Evolutionary conservation across 805 yeast genomes (phyloP), one percentile per base, ranked within the genome.

Genomic region (Metschnikowia koreensis): DNA sequence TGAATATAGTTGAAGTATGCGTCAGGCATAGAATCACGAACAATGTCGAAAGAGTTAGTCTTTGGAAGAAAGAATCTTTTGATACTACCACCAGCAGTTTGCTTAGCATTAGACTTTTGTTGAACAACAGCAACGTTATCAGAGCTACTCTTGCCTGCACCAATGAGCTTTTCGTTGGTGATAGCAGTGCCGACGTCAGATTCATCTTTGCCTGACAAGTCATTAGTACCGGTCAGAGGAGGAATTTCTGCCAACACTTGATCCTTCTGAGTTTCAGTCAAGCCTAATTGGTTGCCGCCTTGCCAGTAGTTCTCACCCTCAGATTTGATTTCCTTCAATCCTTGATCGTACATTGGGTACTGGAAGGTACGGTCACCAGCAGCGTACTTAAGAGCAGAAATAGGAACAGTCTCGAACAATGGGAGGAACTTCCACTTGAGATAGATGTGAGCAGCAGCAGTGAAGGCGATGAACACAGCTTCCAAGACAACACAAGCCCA

Each of bases 401-500:
- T 65, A 54, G 94, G 96, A 48, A 88, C 89, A 40, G 77, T 69
- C 48, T 87, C 90, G 49, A 83, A 71, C 52, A 87, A 66, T 34
- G 89, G 85, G 45, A 82, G 76, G 66, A 86, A 86, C 55, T 67
- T 78, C 67, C 77, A 66, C 63, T 81, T 82, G 62, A 81, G 72
- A 65, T 76, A 84, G 31, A 87, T 53, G 63, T 87, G 93, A 31
- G 79, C 71, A 17, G 69, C 65, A 29, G 81, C 84, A 12, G 93
- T 85, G 41, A 71, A 80, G n/a, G 65, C 81, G 13, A 86, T 59
- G 54, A 78, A 67, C n/a, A 82, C 76, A 50, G 74, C 86, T 67
- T 87, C 92, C 50, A 88, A 71, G 2, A 75, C 94, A 57, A 87
- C 82, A 60, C 86, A 82, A 22, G 87, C 89, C 93, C 93, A 88